phyloP scores from a whole-genome alignment of 1,139 yeast genomes.

The Magnusiomyces suaveolens region DNA sequence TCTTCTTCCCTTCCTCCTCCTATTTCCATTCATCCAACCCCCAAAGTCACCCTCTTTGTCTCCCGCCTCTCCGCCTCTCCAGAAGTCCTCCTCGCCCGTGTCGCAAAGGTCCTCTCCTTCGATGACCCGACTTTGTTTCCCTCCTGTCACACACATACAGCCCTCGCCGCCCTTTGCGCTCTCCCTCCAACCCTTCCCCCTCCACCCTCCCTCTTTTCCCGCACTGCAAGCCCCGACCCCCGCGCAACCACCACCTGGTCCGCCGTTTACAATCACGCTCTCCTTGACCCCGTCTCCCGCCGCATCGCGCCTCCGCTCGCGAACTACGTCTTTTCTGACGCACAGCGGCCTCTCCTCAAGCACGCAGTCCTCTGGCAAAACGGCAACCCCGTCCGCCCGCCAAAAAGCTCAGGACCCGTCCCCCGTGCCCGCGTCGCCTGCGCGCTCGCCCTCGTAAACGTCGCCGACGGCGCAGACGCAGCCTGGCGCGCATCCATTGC shows the following conservation, averaged over 20 bases:
- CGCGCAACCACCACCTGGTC: no score
- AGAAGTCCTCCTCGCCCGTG: slow-evolving; percentile 47
- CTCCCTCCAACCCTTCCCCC: neutral
- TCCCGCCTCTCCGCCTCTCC: slow-evolving; percentile 53
- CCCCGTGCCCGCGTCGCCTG: slow-evolving; percentile 35
- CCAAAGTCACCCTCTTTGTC: slow-evolving; percentile 59
- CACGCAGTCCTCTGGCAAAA: slow-evolving; percentile 21
- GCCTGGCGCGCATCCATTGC: slow-evolving; percentile 77
- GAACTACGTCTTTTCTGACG: slow-evolving; percentile 27
- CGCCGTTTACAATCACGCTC: slow-evolving; percentile 31
- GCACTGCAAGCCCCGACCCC: no score
- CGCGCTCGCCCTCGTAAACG: slow-evolving; percentile 51
- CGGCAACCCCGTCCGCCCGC: slow-evolving; percentile 22
- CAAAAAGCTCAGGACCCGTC: slow-evolving; percentile 18
- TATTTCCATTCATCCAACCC: slow-evolving; percentile 32
- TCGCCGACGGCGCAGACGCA: slow-evolving; percentile 86
- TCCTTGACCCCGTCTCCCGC: slow-evolving; percentile 27
- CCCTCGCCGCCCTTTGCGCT: slow-evolving; percentile 58
- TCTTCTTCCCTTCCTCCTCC: slow-evolving; percentile 29
- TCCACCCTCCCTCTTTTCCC: no score
- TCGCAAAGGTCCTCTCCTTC: slow-evolving; percentile 56
- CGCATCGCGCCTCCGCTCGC: slow-evolving; percentile 23
- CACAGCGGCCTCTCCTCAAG: slow-evolving; percentile 19
- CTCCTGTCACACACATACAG: slow-evolving; percentile 69
- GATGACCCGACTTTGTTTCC: slow-evolving; percentile 61